Conservation (phyloP, 257 asterid genomes). For the Solanum etuberosum region DNA sequence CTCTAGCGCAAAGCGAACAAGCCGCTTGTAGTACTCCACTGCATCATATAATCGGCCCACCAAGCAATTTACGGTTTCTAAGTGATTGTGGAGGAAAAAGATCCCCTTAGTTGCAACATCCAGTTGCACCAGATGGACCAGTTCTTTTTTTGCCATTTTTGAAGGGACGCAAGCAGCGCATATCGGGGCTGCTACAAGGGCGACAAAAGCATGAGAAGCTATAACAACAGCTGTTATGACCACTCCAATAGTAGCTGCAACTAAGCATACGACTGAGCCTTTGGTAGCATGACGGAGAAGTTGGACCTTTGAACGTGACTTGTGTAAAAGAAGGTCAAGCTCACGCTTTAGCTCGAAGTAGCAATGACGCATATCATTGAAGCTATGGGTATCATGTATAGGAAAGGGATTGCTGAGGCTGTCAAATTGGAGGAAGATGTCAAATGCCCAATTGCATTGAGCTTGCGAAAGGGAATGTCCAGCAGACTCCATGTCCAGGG, state of each 20-base stretch:
- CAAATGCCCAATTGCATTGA: constrained; percentile 47
- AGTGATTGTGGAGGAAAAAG: constrained; percentile 52
- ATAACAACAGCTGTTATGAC: constrained; percentile 46
- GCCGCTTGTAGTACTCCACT: constrained; percentile 43
- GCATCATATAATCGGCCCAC: constrained; percentile 43
- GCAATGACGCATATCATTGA: constrained; percentile 47
- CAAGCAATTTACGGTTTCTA: constrained; percentile 62
- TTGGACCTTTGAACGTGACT: constrained; percentile 39
- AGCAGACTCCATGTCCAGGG: constrained; percentile 25
- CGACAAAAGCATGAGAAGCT: constrained; percentile 52
- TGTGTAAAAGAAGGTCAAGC: constrained; percentile 38
- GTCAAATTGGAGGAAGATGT: constrained; percentile 45
- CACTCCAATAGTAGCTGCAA: constrained; percentile 52
- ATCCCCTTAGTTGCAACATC: constrained; percentile 72
- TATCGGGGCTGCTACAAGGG: constrained; percentile 27
- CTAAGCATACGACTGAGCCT: constrained; percentile 43
- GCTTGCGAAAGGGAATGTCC: constrained; percentile 34
- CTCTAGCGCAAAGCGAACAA: constrained; percentile 48
- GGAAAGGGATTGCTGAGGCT: constrained; percentile 47
- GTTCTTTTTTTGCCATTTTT: constrained; percentile 32
- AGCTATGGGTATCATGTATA: constrained; percentile 28
- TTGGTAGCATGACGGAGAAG: constrained; percentile 21
- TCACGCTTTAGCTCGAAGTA: constrained; percentile 48
- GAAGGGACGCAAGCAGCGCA: constrained; percentile 21
- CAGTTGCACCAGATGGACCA: constrained; percentile 48